A percentile compares a stretch with the other conserved stretches of the same genome.
These are phyloP conservation scores for Kwoniella pini DNA, from an alignment of 768 basidiomycete genomes.

Conservation along the genomic window DNA sequence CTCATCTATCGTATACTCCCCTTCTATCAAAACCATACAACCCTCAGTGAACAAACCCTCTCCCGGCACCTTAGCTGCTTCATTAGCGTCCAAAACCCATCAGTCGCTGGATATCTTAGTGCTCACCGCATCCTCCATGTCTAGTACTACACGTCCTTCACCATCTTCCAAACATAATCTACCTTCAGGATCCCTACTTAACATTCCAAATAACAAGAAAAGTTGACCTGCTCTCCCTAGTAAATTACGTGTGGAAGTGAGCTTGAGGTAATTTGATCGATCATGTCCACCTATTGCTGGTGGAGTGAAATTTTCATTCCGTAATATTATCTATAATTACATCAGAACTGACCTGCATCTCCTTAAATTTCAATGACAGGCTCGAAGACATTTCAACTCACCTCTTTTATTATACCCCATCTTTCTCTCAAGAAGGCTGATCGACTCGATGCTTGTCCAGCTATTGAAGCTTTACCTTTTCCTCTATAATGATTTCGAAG, in stretches of 20 bases:
- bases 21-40: conserved; percentile 90
- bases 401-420: conserved; percentile 84
- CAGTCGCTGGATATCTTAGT: too few species aligned
- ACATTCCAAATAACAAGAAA: conserved; percentile 91
- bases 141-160: conserved; percentile 84
- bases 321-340: conserved; percentile 65
- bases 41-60: conserved; percentile 97
- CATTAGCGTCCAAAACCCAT: too few species aligned
- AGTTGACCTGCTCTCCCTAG: conserved; percentile 84
- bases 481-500: conserved; percentile 57
- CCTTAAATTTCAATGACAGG: neutral
- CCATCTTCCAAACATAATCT: conserved; percentile 87
- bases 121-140: conserved; percentile 80
- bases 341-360: neutral
- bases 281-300: conserved; percentile 89
- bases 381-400: conserved; percentile 18
- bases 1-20: conserved; percentile 91
- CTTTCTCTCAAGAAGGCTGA: conserved; percentile 78
- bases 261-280: conserved; percentile 79
- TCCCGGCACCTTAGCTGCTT: conserved; percentile 69
- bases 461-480: conserved; percentile 64
- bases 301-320: conserved; percentile 97
- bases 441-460: conserved; percentile 79
- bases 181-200: conserved; percentile 84
- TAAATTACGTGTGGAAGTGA: conserved; percentile 94